phyloP scores from a whole-genome alignment of 306 rosid genomes.

The Glycine soja region DNA sequence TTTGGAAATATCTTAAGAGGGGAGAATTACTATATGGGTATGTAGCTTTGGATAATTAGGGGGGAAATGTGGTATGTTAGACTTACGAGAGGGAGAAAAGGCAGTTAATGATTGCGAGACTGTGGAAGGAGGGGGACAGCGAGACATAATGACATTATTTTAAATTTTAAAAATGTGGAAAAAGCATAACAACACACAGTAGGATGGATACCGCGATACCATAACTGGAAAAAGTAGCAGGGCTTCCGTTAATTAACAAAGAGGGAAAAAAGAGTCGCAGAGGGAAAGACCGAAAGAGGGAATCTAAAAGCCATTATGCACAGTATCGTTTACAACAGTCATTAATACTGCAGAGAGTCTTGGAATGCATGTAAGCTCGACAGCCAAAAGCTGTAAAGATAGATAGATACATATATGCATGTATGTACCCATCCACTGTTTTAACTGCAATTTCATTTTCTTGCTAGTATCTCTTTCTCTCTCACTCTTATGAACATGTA shows the following conservation, averaged over 20 bases:
- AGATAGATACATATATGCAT: background rate
- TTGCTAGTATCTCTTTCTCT: background rate
- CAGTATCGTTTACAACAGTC: constrained; percentile 43
- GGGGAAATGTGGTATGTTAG: background rate
- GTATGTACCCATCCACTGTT: background rate
- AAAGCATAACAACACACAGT: constrained; percentile 11
- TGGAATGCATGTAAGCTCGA: constrained; percentile 45
- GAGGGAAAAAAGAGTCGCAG: constrained; percentile 46
- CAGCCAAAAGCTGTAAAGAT: constrained; percentile 59
- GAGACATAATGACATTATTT: constrained; percentile 3
- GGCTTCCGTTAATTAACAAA: constrained; percentile 41
- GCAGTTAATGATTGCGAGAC: constrained; percentile 37
- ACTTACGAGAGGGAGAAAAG: constrained; percentile 15
- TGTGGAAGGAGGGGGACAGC: background rate
- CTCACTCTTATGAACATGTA: background rate
- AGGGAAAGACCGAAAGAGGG: constrained; percentile 43
- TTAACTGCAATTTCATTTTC: background rate
- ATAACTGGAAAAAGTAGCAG: constrained; percentile 26
- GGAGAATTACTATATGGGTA: background rate
- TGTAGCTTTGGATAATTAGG: background rate
- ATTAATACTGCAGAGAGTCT: constrained; percentile 51
- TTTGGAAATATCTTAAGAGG: background rate
- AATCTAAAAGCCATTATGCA: constrained; percentile 52
- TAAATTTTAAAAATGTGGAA: constrained; percentile 2
- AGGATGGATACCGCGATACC: constrained; percentile 38